Evolutionary conservation across 371 early-diverging fungal genomes (phyloP).

Genomic region (Phascolomyces articulosus): DNA sequence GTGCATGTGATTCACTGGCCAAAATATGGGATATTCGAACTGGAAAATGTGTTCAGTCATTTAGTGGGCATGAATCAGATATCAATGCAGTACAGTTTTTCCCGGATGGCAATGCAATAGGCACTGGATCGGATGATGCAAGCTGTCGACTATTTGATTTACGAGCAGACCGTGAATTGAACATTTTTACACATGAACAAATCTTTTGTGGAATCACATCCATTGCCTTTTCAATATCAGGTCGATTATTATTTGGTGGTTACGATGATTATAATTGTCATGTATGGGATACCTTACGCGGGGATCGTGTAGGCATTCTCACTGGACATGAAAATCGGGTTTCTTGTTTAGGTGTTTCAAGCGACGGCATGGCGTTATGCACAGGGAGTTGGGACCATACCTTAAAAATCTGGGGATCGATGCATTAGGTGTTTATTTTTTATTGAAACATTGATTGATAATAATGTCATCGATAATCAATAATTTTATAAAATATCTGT

Average conservation of each 20-base stretch:
- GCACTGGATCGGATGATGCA: constrained; percentile 95
- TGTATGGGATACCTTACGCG: constrained; percentile 96
- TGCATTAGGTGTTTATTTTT: no score
- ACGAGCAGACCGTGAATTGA: constrained; percentile 93
- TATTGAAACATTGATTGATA: no score
- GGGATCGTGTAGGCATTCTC: constrained; percentile 90
- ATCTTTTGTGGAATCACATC: constrained; percentile 97
- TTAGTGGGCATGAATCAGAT: constrained; percentile 96
- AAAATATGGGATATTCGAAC: constrained; percentile 97
- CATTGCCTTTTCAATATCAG: constrained; percentile 91
- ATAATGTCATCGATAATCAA: no score
- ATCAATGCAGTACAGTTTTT: constrained; percentile 97
- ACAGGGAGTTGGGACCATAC: constrained; percentile 96
- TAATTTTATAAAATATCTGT: no score
- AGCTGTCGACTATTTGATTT: constrained; percentile 94
- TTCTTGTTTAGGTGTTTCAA: constrained; percentile 90
- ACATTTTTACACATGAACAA: constrained; percentile 92
- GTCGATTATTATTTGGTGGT: constrained; percentile 94
- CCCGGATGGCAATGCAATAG: constrained; percentile 95
- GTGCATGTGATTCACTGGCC: constrained; percentile 95
- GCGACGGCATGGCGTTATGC: constrained; percentile 95
- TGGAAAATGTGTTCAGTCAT: constrained; percentile 93
- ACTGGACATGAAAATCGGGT: constrained; percentile 95
- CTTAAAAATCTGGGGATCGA: no score
- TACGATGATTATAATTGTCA: constrained; percentile 98